Evolutionary conservation across 106 monocot species (phyloP).

Genomic region (Dendrobium officinale): DNA sequence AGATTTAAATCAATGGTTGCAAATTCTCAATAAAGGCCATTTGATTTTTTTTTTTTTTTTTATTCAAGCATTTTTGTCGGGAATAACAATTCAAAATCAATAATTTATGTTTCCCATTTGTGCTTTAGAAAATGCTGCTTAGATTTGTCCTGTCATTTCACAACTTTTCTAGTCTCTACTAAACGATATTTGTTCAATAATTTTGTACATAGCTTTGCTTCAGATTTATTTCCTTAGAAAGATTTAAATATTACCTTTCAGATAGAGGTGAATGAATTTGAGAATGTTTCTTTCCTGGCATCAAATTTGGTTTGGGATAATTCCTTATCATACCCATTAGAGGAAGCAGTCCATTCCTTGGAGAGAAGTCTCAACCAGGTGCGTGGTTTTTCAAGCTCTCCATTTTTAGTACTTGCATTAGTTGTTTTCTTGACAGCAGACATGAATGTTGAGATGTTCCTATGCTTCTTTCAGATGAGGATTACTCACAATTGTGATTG

Average conservation of each 20-base stretch:
- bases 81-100: not conserved
- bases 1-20: not conserved
- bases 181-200: not conserved
- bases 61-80: not conserved
- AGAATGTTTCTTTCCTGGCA: slow-evolving; percentile 49
- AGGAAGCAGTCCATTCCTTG: slow-evolving; percentile 36
- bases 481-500: not conserved
- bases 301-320: slow-evolving; percentile 79
- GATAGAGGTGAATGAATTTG: slow-evolving; percentile 71
- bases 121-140: not conserved
- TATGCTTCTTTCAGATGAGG: not conserved
- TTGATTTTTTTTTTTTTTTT: not conserved
- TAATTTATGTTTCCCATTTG: not conserved
- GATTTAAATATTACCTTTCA: slow-evolving; percentile 24
- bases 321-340: slow-evolving; percentile 36
- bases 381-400: not conserved
- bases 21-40: not conserved
- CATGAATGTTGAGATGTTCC: not conserved
- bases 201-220: not conserved
- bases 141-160: not conserved
- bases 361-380: slow-evolving; percentile 60
- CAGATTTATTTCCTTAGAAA: not conserved
- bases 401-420: not conserved
- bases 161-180: not conserved
- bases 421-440: not conserved